Percentiles rank a stretch among this genome's conserved stretches.
phyloP scores from a whole-genome alignment of 805 yeast genomes.

The Isabelozyma heimii region DNA sequence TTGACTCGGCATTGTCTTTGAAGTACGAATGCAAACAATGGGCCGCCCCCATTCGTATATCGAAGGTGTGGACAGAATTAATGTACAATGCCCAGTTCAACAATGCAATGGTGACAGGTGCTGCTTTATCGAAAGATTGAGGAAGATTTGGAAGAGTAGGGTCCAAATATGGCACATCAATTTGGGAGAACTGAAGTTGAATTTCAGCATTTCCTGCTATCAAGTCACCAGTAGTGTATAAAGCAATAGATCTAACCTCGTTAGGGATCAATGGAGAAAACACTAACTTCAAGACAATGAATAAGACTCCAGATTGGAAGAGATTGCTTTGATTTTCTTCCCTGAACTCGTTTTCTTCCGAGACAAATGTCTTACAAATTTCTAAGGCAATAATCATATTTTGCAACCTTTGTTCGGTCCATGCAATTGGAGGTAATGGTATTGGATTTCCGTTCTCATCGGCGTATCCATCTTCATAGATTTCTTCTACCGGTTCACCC shows the following conservation, averaged over 20 bases:
- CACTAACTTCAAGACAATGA: slow-evolving; percentile 64
- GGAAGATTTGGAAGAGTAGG: slow-evolving; percentile 55
- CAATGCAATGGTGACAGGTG: slow-evolving; percentile 74
- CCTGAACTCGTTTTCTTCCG: slow-evolving; percentile 68
- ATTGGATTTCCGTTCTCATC: slow-evolving; percentile 14
- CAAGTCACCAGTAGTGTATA: slow-evolving; percentile 74
- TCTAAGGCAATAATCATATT: slow-evolving; percentile 69
- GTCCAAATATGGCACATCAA: slow-evolving; percentile 91
- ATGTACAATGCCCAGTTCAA: slow-evolving; percentile 78
- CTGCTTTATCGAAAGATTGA: slow-evolving; percentile 28
- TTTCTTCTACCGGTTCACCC: slow-evolving; percentile 54
- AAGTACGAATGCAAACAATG: slow-evolving; percentile 67
- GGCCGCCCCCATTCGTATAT: slow-evolving; percentile 72
- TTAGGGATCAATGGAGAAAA: slow-evolving; percentile 67
- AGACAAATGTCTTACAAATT: slow-evolving; percentile 67
- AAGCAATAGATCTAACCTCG: slow-evolving; percentile 62
- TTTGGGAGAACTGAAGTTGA: slow-evolving; percentile 69
- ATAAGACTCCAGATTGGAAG: slow-evolving; percentile 58
- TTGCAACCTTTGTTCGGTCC: slow-evolving; percentile 74
- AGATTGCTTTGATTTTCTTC: slow-evolving; percentile 59
- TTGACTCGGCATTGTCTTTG: slow-evolving; percentile 58
- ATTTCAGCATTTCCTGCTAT: slow-evolving; percentile 63
- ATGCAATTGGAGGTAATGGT: slow-evolving; percentile 44
- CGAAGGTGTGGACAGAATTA: slow-evolving; percentile 83
- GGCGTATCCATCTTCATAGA: slow-evolving; percentile 17